Conservation (phyloP, 768 basidiomycete genomes). For the Favolaschia claudopus region DNA sequence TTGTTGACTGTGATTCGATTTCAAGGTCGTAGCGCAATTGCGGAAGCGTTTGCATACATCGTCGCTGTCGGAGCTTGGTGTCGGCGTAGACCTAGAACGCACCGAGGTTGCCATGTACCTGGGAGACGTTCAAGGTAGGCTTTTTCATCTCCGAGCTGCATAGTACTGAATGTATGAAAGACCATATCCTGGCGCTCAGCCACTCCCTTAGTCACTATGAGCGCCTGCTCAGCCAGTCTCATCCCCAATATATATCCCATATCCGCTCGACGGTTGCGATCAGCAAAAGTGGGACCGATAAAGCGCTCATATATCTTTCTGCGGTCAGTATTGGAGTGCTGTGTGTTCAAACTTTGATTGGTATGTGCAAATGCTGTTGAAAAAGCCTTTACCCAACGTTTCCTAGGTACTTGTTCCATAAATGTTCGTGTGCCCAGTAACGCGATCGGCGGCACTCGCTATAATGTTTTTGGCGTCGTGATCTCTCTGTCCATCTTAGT, state of each 20-base stretch:
- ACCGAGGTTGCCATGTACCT: constrained; percentile 85
- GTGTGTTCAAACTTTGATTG: constrained; percentile 66
- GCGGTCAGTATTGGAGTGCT: constrained; percentile 72
- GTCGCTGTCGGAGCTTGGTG: constrained; percentile 41
- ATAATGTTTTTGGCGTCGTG: constrained; percentile 64
- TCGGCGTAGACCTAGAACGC: constrained; percentile 55
- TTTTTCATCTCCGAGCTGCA: neutral
- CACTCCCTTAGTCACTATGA: constrained; percentile 88
- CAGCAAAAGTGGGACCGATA: constrained; percentile 70
- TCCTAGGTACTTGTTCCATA: constrained; percentile 68
- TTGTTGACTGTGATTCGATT: constrained; percentile 34
- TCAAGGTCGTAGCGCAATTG: constrained; percentile 81
- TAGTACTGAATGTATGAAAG: constrained; percentile 46
- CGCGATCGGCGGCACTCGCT: constrained; percentile 29
- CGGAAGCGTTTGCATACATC: constrained; percentile 71
- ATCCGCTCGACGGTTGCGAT: constrained; percentile 68
- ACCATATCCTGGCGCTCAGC: constrained; percentile 90
- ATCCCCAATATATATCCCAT: constrained; percentile 85
- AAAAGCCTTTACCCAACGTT: neutral
- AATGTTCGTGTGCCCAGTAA: constrained; percentile 76
- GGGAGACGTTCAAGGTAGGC: constrained; percentile 88
- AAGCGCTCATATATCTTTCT: constrained; percentile 70
- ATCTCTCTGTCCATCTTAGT: constrained; percentile 55
- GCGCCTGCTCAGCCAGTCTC: constrained; percentile 85
- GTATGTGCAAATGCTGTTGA: constrained; percentile 43